Evolutionary conservation across 352 stramenopile genomes (phyloP).

Genomic region (Phytophthora fragariaefolia): DNA sequence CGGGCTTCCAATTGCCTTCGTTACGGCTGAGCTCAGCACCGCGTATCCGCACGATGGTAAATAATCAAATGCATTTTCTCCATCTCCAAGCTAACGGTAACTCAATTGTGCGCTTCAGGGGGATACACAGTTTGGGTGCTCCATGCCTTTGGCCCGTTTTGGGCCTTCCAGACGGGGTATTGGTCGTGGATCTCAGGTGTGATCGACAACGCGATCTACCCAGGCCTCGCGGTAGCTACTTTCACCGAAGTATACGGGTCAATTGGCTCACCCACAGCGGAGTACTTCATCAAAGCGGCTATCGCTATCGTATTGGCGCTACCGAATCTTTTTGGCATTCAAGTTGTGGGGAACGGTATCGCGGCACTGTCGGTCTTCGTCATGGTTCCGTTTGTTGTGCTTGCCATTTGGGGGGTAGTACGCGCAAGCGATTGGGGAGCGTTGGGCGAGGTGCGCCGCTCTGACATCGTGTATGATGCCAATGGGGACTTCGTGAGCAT

Average conservation of each 20-base stretch:
- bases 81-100: background rate
- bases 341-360: slow-evolving; percentile 84
- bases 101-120: slow-evolving; percentile 28
- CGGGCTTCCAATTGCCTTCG: slow-evolving; percentile 90
- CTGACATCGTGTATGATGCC: slow-evolving; percentile 41
- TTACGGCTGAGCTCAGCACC: slow-evolving; percentile 93
- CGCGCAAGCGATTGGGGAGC: slow-evolving; percentile 41
- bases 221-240: slow-evolving; percentile 64
- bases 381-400: slow-evolving; percentile 92
- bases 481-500: slow-evolving; percentile 50
- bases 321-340: slow-evolving; percentile 65
- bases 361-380: slow-evolving; percentile 83
- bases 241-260: slow-evolving; percentile 50
- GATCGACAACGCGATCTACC: slow-evolving; percentile 94
- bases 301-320: slow-evolving; percentile 50
- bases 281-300: slow-evolving; percentile 55
- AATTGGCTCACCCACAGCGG: slow-evolving; percentile 31
- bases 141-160: slow-evolving; percentile 90
- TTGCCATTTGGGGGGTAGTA: slow-evolving; percentile 44
- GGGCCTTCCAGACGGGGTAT: slow-evolving; percentile 84
- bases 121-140: slow-evolving; percentile 93
- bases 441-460: slow-evolving; percentile 44
- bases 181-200: slow-evolving; percentile 90
- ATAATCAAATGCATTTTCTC: background rate
- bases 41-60: slow-evolving; percentile 84